phyloP scores from a whole-genome alignment of 345 rosid species.

The Pugionium cornutum region DNA sequence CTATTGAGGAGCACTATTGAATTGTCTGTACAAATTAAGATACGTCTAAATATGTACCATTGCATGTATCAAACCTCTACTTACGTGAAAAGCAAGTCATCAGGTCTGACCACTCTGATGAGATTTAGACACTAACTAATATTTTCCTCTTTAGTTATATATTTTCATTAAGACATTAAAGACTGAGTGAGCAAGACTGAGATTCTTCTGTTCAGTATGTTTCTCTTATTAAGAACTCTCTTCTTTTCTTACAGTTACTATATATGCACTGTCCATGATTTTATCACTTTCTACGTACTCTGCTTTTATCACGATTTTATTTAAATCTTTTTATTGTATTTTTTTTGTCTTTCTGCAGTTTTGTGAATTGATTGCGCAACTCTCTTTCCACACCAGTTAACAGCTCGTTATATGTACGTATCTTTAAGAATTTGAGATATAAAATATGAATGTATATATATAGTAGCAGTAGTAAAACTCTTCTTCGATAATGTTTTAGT shows the following conservation, averaged over 20 bases:
- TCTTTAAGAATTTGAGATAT: neutral
- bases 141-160: constrained; percentile 23
- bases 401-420: constrained; percentile 27
- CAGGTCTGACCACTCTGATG: constrained; percentile 48
- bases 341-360: neutral
- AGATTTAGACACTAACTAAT: constrained; percentile 44
- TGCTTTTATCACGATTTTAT: neutral
- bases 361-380: constrained; percentile 34
- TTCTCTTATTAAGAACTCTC: constrained; percentile 36
- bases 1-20: too few relatives aligned
- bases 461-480: too few relatives aligned
- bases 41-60: too few relatives aligned
- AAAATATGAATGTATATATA: too few relatives aligned
- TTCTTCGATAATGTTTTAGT: too few relatives aligned
- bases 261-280: constrained; percentile 35
- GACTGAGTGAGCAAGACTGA: constrained; percentile 38
- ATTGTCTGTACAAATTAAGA: too few relatives aligned
- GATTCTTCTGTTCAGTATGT: constrained; percentile 48
- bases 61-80: constrained; percentile 24
- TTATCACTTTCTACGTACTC: constrained; percentile 44
- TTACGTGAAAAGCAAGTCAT: constrained; percentile 58
- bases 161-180: constrained; percentile 2
- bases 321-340: neutral
- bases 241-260: constrained; percentile 38
- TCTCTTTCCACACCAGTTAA: constrained; percentile 39